A percentile compares a stretch with the other conserved stretches of the same genome.
Conservation (phyloP, 2,329 filamentous ascomycete genomes). For the Colletotrichum spaethianum region DNA sequence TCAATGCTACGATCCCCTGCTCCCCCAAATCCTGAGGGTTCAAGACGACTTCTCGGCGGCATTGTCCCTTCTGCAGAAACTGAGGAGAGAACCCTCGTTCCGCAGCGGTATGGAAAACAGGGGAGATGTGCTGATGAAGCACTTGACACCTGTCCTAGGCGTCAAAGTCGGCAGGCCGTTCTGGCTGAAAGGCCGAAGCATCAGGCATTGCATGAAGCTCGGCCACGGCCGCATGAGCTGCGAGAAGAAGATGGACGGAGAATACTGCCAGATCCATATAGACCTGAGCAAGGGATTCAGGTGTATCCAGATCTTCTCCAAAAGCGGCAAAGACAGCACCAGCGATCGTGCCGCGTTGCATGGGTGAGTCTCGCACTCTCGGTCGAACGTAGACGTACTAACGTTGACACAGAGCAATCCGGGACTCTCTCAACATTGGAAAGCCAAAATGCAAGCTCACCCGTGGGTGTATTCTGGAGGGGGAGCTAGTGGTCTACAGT, state of each 20-base stretch:
- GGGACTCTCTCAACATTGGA: slow-evolving; percentile 75
- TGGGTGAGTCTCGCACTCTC: slow-evolving; percentile 52
- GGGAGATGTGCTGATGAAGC: slow-evolving; percentile 45
- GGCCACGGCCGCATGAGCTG: slow-evolving; percentile 75
- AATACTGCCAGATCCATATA: slow-evolving; percentile 92
- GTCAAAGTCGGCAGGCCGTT: slow-evolving; percentile 75
- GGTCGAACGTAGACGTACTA: slow-evolving; percentile 31
- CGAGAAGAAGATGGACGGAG: slow-evolving; percentile 88
- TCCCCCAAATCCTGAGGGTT: slow-evolving; percentile 79
- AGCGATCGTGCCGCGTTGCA: slow-evolving; percentile 75
- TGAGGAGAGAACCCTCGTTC: slow-evolving; percentile 44
- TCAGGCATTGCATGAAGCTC: slow-evolving; percentile 82
- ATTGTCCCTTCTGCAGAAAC: slow-evolving; percentile 64
- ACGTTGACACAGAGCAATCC: slow-evolving; percentile 64
- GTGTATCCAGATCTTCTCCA: slow-evolving; percentile 87
- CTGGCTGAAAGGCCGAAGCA: slow-evolving; percentile 77
- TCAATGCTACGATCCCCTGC: slow-evolving; percentile 74
- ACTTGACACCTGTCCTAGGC: slow-evolving; percentile 69
- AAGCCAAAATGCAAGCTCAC: slow-evolving; percentile 70
- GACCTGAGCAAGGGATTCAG: slow-evolving; percentile 70
- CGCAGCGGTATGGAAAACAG: slow-evolving; percentile 43
- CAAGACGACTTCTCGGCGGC: slow-evolving; percentile 77
- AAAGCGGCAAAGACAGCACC: slow-evolving; percentile 92
- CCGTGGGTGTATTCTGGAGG: slow-evolving; percentile 82
- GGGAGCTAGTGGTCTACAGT: slow-evolving; percentile 85